Percentiles rank a stretch among this genome's conserved stretches.
Conservation (phyloP, 1,284 basidiomycete species). For the Farysia itapuensis region DNA sequence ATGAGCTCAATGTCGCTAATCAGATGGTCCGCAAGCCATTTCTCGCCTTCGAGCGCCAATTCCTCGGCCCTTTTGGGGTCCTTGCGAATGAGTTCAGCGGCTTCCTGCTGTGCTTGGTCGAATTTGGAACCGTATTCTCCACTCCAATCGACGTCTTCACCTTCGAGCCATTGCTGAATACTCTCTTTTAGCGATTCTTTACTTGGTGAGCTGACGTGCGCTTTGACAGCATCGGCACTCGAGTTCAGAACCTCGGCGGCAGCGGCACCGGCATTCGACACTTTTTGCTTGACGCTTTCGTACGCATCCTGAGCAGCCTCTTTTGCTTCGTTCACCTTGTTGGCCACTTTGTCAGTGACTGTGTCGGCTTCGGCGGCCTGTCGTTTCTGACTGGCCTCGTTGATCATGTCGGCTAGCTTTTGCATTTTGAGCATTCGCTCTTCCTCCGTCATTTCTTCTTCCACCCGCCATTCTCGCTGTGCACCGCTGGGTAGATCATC, state of each 20-base stretch:
- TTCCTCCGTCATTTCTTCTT: slow-evolving; percentile 28
- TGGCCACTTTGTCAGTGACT: too few species aligned
- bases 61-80: slow-evolving; percentile 38
- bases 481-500: slow-evolving; percentile 15
- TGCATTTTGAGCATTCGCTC: slow-evolving; percentile 33
- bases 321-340: neutral
- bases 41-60: slow-evolving; percentile 46
- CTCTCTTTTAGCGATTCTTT: slow-evolving; percentile 31
- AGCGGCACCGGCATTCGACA: neutral
- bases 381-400: slow-evolving; percentile 21
- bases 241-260: neutral
- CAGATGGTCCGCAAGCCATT: slow-evolving; percentile 42
- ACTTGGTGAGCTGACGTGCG: slow-evolving; percentile 1
- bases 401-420: slow-evolving; percentile 31
- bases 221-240: neutral
- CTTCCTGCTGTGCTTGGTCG: slow-evolving; percentile 27
- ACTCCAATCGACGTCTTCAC: slow-evolving; percentile 45
- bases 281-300: slow-evolving; percentile 1
- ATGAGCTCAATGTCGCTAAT: slow-evolving; percentile 42
- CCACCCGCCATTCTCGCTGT: slow-evolving; percentile 25
- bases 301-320: neutral
- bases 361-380: slow-evolving; percentile 1
- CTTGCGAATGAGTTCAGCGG: slow-evolving; percentile 26
- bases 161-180: slow-evolving; percentile 42
- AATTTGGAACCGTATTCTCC: slow-evolving; percentile 36